These are phyloP conservation scores for Rhododendron williamsianum DNA, from an alignment of 148 eudicot species.

Conservation along the genomic window DNA sequence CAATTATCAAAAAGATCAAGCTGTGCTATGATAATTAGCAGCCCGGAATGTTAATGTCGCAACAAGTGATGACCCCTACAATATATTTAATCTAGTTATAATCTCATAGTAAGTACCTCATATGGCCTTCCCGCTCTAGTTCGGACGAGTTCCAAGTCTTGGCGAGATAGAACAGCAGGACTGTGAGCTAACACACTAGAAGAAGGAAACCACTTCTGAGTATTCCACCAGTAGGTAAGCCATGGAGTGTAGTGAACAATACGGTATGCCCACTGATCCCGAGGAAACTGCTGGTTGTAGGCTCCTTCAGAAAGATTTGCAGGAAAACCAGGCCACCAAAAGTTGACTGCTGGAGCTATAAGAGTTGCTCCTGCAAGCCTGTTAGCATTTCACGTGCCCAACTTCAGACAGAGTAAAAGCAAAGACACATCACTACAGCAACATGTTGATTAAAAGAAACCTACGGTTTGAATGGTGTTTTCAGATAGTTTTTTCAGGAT, in stretches of 20 bases:
- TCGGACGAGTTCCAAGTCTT: slow-evolving; percentile 31
- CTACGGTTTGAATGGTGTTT: background rate
- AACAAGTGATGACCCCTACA: background rate
- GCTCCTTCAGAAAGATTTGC: slow-evolving; percentile 39
- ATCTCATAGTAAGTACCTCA: slow-evolving; percentile 14
- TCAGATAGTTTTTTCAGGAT: background rate
- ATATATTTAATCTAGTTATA: background rate
- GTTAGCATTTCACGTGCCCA: background rate
- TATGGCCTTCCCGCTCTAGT: background rate
- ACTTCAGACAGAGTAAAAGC: slow-evolving; percentile 8
- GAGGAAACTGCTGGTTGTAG: slow-evolving; percentile 32
- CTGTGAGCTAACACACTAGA: slow-evolving; percentile 28
- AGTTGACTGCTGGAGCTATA: slow-evolving; percentile 51
- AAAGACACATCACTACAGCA: background rate
- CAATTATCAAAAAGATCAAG: background rate
- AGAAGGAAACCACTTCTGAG: slow-evolving; percentile 58
- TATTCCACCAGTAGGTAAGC: slow-evolving; percentile 81
- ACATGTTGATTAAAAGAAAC: background rate
- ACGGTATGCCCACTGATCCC: slow-evolving; percentile 50
- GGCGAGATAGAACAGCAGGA: slow-evolving; percentile 28
- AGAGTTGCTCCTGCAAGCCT: slow-evolving; percentile 74
- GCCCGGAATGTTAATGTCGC: background rate
- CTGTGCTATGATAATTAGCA: background rate
- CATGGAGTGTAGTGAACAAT: slow-evolving; percentile 61
- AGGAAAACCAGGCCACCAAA: slow-evolving; percentile 59